Conservation (phyloP, 768 basidiomycete genomes). For the Tylopilus balloui region DNA sequence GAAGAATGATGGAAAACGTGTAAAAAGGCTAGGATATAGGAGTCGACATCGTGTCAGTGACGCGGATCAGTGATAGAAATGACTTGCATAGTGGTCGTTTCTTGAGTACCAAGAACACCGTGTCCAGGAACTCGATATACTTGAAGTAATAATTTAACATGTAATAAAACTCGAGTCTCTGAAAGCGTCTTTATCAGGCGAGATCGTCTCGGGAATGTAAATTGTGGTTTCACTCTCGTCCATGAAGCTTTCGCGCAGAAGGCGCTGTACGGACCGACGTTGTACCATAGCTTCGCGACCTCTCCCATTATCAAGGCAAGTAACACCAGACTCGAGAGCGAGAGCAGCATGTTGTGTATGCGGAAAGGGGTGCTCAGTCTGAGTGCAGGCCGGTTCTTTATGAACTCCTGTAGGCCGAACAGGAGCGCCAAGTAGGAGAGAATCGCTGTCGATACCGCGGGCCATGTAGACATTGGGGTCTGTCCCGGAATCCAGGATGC, state of each 20-base stretch:
- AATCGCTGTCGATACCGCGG: constrained; percentile 65
- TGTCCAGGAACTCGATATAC: constrained; percentile 92
- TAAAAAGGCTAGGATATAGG: constrained; percentile 64
- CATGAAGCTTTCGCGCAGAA: constrained; percentile 73
- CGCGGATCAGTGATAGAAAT: not conserved
- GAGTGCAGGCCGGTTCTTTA: constrained; percentile 68
- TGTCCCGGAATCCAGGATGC: constrained; percentile 65
- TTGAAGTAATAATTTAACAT: constrained; percentile 98
- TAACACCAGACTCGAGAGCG: constrained; percentile 72
- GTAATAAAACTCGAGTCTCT: constrained; percentile 92
- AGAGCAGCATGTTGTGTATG: constrained; percentile 82
- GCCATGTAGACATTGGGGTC: constrained; percentile 76
- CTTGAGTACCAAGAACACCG: constrained; percentile 92
- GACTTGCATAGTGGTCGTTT: constrained; percentile 89
- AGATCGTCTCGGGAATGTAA: not conserved
- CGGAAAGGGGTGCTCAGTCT: constrained; percentile 77
- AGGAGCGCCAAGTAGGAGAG: constrained; percentile 77
- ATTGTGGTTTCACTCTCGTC: constrained; percentile 63
- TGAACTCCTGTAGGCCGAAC: constrained; percentile 74
- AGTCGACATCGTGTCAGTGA: not conserved
- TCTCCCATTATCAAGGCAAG: constrained; percentile 83
- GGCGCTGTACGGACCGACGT: constrained; percentile 65
- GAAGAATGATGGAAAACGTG: constrained; percentile 98
- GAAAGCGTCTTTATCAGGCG: constrained; percentile 6
- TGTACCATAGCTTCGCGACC: constrained; percentile 67